A percentile compares a stretch with the other conserved stretches of the same genome.
These are phyloP conservation scores for barley (Hordeum vulgare) DNA, from an alignment of 176 grass and related monocot species.

Conservation along the genomic window MorexV3_pseudomolecules_assembly NC_058520.1:17833982-17834481, in stretches of 20 bases:
- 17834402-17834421: conserved; percentile 82
- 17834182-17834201: conserved; percentile 80
- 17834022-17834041: conserved; percentile 73
- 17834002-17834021: conserved; percentile 15
- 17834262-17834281: neutral
- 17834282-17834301: neutral
- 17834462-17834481: no score
- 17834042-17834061: conserved; percentile 80
- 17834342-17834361: neutral
- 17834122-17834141: conserved; percentile 76
- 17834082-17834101: conserved; percentile 60
- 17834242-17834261: no score
- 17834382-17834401: conserved; percentile 4
- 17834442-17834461: no score
- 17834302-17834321: neutral
- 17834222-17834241: conserved; percentile 64
- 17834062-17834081: conserved; percentile 75
- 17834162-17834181: conserved; percentile 77
- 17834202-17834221: conserved; percentile 75
- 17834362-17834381: conserved; percentile 19
- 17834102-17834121: conserved; percentile 76
- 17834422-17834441: conserved; percentile 98
- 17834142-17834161: conserved; percentile 81
- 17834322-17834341: neutral
- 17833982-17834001: neutral